Evolutionary conservation across 2,329 filamentous ascomycete species (phyloP).

Genomic region (Trichoderma semiorbis): DNA sequence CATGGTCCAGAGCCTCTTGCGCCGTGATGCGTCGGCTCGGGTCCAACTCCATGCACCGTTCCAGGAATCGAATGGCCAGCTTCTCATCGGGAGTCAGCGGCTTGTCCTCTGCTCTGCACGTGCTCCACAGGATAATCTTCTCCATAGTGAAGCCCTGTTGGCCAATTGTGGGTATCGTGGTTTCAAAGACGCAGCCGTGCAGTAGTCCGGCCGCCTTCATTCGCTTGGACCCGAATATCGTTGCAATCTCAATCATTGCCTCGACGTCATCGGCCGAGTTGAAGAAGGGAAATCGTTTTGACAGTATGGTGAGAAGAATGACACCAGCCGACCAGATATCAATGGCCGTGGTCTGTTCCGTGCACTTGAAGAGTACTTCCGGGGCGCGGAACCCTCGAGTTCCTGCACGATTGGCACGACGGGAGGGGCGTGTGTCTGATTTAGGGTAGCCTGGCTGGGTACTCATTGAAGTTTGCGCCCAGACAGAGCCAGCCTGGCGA

Average conservation of each 20-base stretch:
- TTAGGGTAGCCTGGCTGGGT: constrained; percentile 74
- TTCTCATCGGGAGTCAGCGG: constrained; percentile 64
- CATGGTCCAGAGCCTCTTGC: constrained; percentile 67
- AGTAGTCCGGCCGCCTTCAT: constrained; percentile 82
- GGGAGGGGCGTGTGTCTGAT: constrained; percentile 80
- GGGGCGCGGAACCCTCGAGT: constrained; percentile 94
- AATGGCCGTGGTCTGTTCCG: constrained; percentile 87
- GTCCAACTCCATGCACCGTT: constrained; percentile 71
- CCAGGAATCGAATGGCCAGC: constrained; percentile 68
- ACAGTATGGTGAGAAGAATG: constrained; percentile 93
- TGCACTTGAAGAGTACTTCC: constrained; percentile 96
- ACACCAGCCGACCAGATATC: constrained; percentile 97
- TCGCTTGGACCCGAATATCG: constrained; percentile 80
- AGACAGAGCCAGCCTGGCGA: constrained; percentile 55
- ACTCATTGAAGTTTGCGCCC: constrained; percentile 48
- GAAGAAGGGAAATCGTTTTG: constrained; percentile 93
- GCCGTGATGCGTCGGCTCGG: constrained; percentile 71
- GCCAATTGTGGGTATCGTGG: constrained; percentile 85
- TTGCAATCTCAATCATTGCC: constrained; percentile 94
- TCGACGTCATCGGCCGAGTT: constrained; percentile 98
- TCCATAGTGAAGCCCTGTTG: constrained; percentile 82
- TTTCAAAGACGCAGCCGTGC: constrained; percentile 90
- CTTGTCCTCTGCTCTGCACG: constrained; percentile 63
- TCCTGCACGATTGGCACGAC: constrained; percentile 89
- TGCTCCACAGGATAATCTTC: constrained; percentile 95